These are phyloP conservation scores for Podospora sp. DNA, from an alignment of 495 filamentous ascomycete species.

Conservation along the genomic window DNA sequence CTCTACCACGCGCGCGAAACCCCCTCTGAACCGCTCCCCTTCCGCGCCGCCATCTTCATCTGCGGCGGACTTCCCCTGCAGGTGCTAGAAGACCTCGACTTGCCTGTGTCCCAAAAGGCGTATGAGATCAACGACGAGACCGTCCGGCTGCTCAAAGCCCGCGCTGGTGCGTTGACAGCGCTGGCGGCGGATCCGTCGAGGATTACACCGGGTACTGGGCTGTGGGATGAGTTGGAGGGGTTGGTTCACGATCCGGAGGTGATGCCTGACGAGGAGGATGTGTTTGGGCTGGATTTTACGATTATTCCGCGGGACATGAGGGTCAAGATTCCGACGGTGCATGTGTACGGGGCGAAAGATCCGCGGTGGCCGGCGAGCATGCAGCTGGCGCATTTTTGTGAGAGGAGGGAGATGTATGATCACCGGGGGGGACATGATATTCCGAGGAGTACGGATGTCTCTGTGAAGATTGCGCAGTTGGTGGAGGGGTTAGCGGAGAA, in stretches of 20 bases:
- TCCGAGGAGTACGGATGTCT: conserved; percentile 36
- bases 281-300: conserved; percentile 58
- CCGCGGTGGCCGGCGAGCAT: conserved; percentile 57
- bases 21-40: conserved; percentile 44
- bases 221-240: conserved; percentile 37
- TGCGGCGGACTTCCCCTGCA: conserved; percentile 56
- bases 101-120: conserved; percentile 49
- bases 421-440: conserved; percentile 61
- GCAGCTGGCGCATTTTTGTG: conserved; percentile 59
- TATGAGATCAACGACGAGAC: conserved; percentile 42
- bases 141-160: conserved; percentile 29
- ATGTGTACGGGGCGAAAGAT: conserved; percentile 63
- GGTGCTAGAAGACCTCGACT: conserved; percentile 55
- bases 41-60: conserved; percentile 63
- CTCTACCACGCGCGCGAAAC: conserved; percentile 42
- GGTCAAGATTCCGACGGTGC: conserved; percentile 63
- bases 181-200: conserved; percentile 33
- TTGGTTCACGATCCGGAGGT: conserved; percentile 35
- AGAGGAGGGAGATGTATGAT: conserved; percentile 53
- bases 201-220: conserved; percentile 28
- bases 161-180: conserved; percentile 36
- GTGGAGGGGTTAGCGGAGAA: conserved; percentile 26
- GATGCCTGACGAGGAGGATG: conserved; percentile 33
- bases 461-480: conserved; percentile 31
- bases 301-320: conserved; percentile 40